Evolutionary conservation across 2,329 filamentous ascomycete species (phyloP).

Genomic region (Dactylonectria macrodidyma): DNA sequence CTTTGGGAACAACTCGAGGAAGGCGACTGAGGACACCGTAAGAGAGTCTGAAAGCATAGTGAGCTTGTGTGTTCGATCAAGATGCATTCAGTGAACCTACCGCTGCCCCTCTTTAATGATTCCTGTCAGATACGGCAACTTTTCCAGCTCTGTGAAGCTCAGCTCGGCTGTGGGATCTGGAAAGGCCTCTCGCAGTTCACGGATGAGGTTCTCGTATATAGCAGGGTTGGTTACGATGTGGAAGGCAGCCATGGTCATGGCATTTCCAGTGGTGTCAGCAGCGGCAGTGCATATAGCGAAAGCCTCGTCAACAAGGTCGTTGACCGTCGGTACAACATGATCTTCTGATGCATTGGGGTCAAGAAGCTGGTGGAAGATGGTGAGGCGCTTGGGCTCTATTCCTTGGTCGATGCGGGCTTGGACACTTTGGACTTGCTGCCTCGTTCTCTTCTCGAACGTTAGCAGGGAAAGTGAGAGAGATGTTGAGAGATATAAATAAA

Average conservation of each 20-base stretch:
- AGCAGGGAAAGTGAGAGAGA: not conserved
- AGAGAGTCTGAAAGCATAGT: conserved; percentile 11
- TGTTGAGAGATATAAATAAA: too few relatives aligned
- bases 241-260: conserved; percentile 28
- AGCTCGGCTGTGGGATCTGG: conserved; percentile 14
- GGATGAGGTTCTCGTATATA: conserved; percentile 18
- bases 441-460: conserved; percentile 16
- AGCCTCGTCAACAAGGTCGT: conserved; percentile 21
- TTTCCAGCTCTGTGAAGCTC: conserved; percentile 17
- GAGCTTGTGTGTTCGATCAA: not conserved
- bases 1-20: conserved; percentile 25
- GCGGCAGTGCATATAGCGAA: conserved; percentile 29
- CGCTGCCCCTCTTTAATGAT: conserved; percentile 28
- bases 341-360: conserved; percentile 20
- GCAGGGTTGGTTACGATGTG: conserved; percentile 20
- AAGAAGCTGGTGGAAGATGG: conserved; percentile 27
- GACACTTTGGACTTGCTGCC: conserved; percentile 17
- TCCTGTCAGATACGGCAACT: conserved; percentile 21
- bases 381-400: conserved; percentile 14
- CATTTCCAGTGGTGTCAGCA: conserved; percentile 22
- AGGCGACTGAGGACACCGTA: conserved; percentile 28
- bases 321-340: conserved; percentile 5
- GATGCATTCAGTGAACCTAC: not conserved
- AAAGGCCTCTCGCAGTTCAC: conserved; percentile 25
- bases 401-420: conserved; percentile 24